A percentile compares a stretch with the other conserved stretches of the same genome.
phyloP scores from a whole-genome alignment of 192 early-diverging fungal species.

The Podila epicladia region DNA sequence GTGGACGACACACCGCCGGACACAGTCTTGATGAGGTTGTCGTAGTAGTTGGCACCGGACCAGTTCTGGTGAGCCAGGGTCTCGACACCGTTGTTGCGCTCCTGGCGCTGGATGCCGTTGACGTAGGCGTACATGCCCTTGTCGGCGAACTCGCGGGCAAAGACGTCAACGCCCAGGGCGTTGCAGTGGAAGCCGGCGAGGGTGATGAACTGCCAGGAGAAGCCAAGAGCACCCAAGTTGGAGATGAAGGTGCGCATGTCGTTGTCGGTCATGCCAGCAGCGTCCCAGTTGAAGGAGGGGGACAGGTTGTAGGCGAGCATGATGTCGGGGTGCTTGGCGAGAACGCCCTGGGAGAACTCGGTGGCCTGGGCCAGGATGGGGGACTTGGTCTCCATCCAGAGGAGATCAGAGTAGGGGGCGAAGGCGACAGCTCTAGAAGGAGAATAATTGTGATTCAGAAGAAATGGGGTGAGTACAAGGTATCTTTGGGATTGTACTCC shows the following conservation, averaged over 20 bases:
- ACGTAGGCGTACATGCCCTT: conserved; percentile 97
- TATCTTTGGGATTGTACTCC: neutral
- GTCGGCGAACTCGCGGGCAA: conserved; percentile 88
- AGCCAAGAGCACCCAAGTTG: conserved; percentile 90
- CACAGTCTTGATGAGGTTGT: conserved; percentile 91
- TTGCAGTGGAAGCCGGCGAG: conserved; percentile 95
- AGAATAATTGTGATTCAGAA: neutral
- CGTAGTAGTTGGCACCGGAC: conserved; percentile 93
- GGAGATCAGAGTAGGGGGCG: conserved; percentile 87
- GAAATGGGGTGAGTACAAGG: neutral
- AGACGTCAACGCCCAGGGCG: conserved; percentile 81
- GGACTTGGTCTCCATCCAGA: conserved; percentile 99
- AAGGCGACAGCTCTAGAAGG: conserved; percentile 65
- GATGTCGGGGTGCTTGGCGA: conserved; percentile 77
- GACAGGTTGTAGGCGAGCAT: conserved; percentile 97
- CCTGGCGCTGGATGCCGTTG: conserved; percentile 90
- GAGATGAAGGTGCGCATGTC: conserved; percentile 87
- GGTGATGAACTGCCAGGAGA: conserved; percentile 98
- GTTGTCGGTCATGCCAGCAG: conserved; percentile 91
- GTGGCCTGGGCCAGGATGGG: conserved; percentile 93
- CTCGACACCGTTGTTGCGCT: conserved; percentile 90
- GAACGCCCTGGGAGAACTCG: conserved; percentile 89
- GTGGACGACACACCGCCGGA: conserved; percentile 93
- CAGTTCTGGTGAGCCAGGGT: conserved; percentile 94
- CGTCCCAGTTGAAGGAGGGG: conserved; percentile 99